Conservation (phyloP, 495 filamentous ascomycete genomes). For the Aspergillus bridgeri region DNA sequence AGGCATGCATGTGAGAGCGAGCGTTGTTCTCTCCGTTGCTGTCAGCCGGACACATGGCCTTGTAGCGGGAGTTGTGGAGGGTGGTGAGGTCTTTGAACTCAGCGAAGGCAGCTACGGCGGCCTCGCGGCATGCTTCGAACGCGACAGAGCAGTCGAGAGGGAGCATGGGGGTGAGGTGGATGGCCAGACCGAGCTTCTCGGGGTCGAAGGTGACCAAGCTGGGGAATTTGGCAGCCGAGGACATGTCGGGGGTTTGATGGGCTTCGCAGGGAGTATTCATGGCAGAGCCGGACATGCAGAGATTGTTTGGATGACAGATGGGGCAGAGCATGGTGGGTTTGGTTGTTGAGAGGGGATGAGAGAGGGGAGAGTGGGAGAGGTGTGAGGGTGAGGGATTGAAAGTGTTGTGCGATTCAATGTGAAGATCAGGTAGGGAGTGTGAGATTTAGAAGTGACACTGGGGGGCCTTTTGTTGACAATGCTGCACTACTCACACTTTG, state of each 20-base stretch:
- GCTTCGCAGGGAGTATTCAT: no score
- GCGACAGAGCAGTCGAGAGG: neutral
- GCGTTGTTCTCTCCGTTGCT: no score
- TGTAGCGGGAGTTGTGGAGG: neutral
- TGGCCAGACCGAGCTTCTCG: neutral
- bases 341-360: neutral
- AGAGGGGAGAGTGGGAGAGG: no score
- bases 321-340: neutral
- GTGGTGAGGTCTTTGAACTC: neutral
- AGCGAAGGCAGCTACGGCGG: neutral
- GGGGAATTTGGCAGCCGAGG: neutral
- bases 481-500: no score
- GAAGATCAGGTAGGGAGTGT: no score
- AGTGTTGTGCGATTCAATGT: no score
- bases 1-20: neutral
- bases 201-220: neutral
- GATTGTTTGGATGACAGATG: neutral
- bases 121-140: neutral
- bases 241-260: neutral
- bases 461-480: no score
- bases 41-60: neutral
- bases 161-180: neutral
- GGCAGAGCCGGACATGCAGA: neutral
- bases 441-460: no score
- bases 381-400: no score